These are phyloP conservation scores for Aspergillaceae sp. DNA, from an alignment of 2,329 filamentous ascomycete genomes.

Conservation along the genomic window DNA sequence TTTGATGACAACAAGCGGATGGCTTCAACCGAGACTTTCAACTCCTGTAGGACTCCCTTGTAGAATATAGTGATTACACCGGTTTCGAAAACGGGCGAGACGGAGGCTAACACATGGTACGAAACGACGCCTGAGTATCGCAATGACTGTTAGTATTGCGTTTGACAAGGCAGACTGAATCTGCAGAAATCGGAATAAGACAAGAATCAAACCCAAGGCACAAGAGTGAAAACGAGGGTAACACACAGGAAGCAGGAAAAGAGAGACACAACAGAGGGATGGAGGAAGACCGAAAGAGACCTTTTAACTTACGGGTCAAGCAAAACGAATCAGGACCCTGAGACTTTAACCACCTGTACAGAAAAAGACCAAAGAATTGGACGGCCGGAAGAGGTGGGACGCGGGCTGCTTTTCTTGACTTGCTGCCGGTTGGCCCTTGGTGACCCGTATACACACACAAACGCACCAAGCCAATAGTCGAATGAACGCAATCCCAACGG, in stretches of 20 bases:
- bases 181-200: background rate
- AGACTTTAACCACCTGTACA: too few species aligned
- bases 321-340: too few species aligned
- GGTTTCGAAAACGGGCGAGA: background rate
- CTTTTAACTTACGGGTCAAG: too few species aligned
- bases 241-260: background rate
- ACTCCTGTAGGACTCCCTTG: background rate
- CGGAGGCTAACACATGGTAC: slow-evolving; percentile 5
- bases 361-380: too few species aligned
- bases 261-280: too few species aligned
- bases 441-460: background rate
- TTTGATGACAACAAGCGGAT: background rate
- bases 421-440: too few species aligned
- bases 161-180: background rate
- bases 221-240: background rate
- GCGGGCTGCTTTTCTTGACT: too few species aligned
- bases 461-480: background rate
- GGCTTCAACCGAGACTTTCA: background rate
- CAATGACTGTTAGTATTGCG: background rate
- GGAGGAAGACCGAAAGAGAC: too few species aligned
- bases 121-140: background rate
- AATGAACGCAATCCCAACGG: background rate
- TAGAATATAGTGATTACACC: background rate
- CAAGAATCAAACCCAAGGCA: background rate
- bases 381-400: too few species aligned